Evolutionary conservation across 2,329 filamentous ascomycete species (phyloP), one percentile per base, ranked within the genome.

Genomic region (Ascocoryne sarcoides): DNA sequence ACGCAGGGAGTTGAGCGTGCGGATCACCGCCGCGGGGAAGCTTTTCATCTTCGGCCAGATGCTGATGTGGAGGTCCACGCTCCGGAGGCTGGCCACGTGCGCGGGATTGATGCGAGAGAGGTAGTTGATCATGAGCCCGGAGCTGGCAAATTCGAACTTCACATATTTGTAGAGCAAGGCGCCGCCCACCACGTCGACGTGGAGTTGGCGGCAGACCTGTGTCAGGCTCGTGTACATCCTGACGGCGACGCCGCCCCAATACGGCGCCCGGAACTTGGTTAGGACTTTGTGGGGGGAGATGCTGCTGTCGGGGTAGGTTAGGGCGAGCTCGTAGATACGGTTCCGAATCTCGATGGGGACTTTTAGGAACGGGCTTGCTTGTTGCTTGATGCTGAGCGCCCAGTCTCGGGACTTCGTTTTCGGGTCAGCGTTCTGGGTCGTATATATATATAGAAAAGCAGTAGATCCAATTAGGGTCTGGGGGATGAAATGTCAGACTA

Each of bases 151-250:
- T 4, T 12, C 10, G 31, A 44, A 47, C 2, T 5, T 23, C 1
- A 30, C 32, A 3, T n/a, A 5, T 2, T 26, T 33, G 35, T 49
- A 43, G 23, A 49, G 36, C 7, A 49, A 26, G 8, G 23, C 29
- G 14, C 39, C 34, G n/a, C 44, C 46, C 10, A 46, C 32, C 17
- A 46, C 26, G 3, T 49, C 44, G 5, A 49, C 33, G 32, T 47
- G 47, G 28, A 40, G 15, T 32, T 47, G 44, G 17, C 44, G 44
- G 14, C 38, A 43, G 36, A 40, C 19, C 4, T 39, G 37, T 5
- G 43, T 33, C 15, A 48, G 40, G 10, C 10, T 34, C 3, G n/a
- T 10, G n/a, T 29, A 26, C 18, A 17, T 15, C 14, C n/a, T 2
- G 15, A 33, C n/a, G 7, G 16, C 19, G 3, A 21, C n/a, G 16